A percentile compares a stretch with the other conserved stretches of the same genome.
Conservation (phyloP, 2,329 filamentous ascomycete genomes). For the Ascochyta viciae-villosae region DNA sequence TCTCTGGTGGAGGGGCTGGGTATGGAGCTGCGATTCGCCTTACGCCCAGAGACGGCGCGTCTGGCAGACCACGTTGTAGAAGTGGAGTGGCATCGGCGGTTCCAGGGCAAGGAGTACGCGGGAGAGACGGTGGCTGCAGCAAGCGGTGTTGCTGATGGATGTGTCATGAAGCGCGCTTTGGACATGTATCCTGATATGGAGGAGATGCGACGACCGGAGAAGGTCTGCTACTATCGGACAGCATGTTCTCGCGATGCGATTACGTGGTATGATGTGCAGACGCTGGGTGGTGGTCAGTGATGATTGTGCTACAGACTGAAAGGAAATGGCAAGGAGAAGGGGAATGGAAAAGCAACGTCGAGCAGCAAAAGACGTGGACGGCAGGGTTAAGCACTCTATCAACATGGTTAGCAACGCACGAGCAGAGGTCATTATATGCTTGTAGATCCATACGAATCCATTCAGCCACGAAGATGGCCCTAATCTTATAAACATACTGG, state of each 20-base stretch:
- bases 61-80: background rate
- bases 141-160: background rate
- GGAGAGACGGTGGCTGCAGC: background rate
- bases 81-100: constrained; percentile 1
- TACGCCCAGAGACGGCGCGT: background rate
- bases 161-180: background rate
- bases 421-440: background rate
- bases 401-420: background rate
- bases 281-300: background rate
- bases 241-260: background rate
- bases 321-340: background rate
- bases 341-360: background rate
- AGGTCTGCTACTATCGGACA: background rate
- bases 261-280: constrained; percentile 1
- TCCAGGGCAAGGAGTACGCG: background rate
- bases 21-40: background rate
- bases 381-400: no score
- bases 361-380: no score
- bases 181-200: background rate
- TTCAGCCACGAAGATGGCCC: background rate
- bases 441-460: background rate
- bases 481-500: constrained; percentile 7
- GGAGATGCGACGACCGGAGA: background rate
- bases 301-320: background rate
- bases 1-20: background rate